Base-by-base conservation (phyloP, 768 basidiomycete genomes). In the Termitomyces sp. region DNA sequence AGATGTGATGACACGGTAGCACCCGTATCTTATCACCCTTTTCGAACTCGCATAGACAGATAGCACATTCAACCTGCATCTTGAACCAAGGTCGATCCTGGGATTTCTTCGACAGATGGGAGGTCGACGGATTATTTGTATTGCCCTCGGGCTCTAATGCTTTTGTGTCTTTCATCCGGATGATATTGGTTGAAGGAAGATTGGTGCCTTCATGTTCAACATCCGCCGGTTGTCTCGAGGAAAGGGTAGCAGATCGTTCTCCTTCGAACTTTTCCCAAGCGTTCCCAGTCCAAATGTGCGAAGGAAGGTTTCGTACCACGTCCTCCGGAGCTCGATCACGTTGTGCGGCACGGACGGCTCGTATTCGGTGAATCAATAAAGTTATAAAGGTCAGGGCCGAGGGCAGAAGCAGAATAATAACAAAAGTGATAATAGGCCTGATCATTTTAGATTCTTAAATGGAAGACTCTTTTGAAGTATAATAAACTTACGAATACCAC, bases 1-100 rank as follows among this genome's bases (percentile, higher is more conserved):
- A 98, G 53, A 98, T 86, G 69, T 98, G 96, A 46, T 90, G 89
- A 66, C 96, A 98, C 1, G 96, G 96, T 40, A 98, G 69, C 51
- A 95, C 91, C 63, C 95, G 84, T 42, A 98, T 92, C 64, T 85
- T 82, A 68, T 98, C 96, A 3, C 95, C 95, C 66, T 85, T 85
- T 40, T 75, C 84, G 64, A 98, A 98, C 60, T 87, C 84, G 58
- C 82, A 90, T 55, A 98, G 79, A 69, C 96, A 98, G 54, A 98
- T 98, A 34, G 94, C 91, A 66, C 95, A 98, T 69, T 98, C 93
- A 53, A 81, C 68, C 65, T 95, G 92, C 3, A 79, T 71, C 68
- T 89, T 89, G 61, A 90, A 95, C 88, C 92, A 92, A 3, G 85
- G 81, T 53, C 82, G 82, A 27, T 77, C 69, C 17, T 63, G 63